Conservation (phyloP, 2,329 filamentous ascomycete species). For the Cladophialophora yegresii region DNA sequence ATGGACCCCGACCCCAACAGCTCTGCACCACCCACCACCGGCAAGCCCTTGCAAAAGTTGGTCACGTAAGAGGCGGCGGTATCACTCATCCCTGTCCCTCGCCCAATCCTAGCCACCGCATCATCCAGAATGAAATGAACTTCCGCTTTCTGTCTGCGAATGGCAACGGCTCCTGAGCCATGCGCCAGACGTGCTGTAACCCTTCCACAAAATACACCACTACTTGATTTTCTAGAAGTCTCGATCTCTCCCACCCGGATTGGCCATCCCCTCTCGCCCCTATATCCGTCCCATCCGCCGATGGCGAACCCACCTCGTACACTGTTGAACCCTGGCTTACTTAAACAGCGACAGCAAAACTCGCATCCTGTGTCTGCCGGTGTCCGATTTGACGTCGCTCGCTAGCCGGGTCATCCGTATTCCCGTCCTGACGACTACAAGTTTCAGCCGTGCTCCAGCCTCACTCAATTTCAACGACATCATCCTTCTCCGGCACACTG, state of each 20-base stretch:
- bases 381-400: constrained; percentile 16
- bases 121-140: constrained; percentile 7
- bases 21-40: neutral
- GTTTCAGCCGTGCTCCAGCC: constrained; percentile 28
- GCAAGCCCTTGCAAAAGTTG: neutral
- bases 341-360: constrained; percentile 10
- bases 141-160: constrained; percentile 11
- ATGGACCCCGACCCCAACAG: neutral
- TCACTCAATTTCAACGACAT: constrained; percentile 29
- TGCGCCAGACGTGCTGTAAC: constrained; percentile 1
- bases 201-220: neutral
- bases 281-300: constrained; percentile 1
- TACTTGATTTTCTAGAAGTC: neutral
- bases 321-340: constrained; percentile 16
- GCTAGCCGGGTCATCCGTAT: constrained; percentile 16
- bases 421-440: constrained; percentile 9
- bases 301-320: constrained; percentile 6
- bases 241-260: neutral
- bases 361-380: neutral
- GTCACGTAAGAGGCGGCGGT: constrained; percentile 16
- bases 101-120: neutral
- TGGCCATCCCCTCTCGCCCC: constrained; percentile 7
- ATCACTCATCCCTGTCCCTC: constrained; percentile 12
- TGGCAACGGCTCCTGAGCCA: neutral
- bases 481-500: constrained; percentile 1